A percentile compares a stretch with the other conserved stretches of the same genome.
Conservation (phyloP, 192 early-diverging fungal species). For the Coemansia asiatica region DNA sequence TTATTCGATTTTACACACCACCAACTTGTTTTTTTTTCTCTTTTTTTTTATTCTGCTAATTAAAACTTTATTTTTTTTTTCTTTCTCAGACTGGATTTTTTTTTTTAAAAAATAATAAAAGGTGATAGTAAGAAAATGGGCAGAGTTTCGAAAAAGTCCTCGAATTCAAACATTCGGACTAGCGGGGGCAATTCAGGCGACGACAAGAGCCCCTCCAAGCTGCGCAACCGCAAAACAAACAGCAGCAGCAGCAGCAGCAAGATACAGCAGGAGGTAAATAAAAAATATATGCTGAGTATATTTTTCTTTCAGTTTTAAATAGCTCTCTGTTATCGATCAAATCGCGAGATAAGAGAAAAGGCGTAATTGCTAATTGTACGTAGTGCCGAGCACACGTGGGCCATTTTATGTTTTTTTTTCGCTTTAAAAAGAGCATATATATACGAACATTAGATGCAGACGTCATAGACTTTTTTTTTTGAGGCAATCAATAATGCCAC, state of each 20-base stretch:
- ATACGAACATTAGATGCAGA: neutral
- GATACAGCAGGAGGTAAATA: constrained; percentile 6
- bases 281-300: neutral
- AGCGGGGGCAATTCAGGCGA: constrained; percentile 8
- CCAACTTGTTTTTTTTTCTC: neutral
- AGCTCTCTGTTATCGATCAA: too few species aligned
- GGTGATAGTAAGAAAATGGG: constrained; percentile 8
- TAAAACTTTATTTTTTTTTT: neutral
- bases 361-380: too few species aligned
- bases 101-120: neutral
- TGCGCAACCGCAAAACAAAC: too few species aligned
- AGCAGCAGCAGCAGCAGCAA: constrained; percentile 25
- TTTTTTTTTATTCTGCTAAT: neutral
- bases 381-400: neutral
- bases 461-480: too few species aligned
- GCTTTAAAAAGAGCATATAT: too few species aligned
- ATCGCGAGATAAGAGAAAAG: too few species aligned
- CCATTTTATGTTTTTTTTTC: neutral
- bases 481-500: too few species aligned
- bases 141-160: constrained; percentile 38
- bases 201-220: constrained; percentile 34
- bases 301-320: too few species aligned
- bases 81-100: neutral
- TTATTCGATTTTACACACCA: neutral
- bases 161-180: constrained; percentile 17